phyloP scores from a whole-genome alignment of 495 filamentous ascomycete species.

The Amorphotheca resinae region DNA sequence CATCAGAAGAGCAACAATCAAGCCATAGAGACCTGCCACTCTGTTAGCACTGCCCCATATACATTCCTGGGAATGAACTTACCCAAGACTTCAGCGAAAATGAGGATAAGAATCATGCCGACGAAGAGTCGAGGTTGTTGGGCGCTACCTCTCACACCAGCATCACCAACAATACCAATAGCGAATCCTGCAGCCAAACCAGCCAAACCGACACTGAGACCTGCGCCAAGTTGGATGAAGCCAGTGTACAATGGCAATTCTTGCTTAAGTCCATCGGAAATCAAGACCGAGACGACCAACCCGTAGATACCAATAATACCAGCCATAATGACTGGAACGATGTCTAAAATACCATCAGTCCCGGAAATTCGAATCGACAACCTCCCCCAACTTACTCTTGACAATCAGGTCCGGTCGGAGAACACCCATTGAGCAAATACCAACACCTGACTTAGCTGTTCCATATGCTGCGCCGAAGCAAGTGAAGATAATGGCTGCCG shows the following conservation, averaged over 20 bases:
- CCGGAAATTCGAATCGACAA: neutral
- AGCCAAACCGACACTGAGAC: constrained; percentile 89
- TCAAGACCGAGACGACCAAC: constrained; percentile 94
- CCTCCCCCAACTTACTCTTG: constrained; percentile 63
- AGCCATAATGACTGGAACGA: constrained; percentile 99
- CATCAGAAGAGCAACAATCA: constrained; percentile 98
- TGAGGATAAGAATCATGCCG: constrained; percentile 99
- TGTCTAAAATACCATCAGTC: constrained; percentile 46
- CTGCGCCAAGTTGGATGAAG: constrained; percentile 96
- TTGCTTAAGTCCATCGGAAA: constrained; percentile 84
- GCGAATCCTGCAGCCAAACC: constrained; percentile 97
- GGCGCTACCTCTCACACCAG: constrained; percentile 94
- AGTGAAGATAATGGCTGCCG: constrained; percentile 95
- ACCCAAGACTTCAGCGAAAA: constrained; percentile 99
- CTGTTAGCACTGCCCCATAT: constrained; percentile 11
- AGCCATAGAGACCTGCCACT: constrained; percentile 74
- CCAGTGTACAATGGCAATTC: constrained; percentile 75
- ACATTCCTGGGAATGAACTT: constrained; percentile 23
- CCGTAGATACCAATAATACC: constrained; percentile 99
- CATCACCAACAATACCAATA: constrained; percentile 98
- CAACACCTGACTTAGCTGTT: constrained; percentile 97
- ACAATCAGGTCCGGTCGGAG: constrained; percentile 96
- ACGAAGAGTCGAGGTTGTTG: constrained; percentile 97
- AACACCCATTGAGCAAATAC: constrained; percentile 97
- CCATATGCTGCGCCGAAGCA: constrained; percentile 98